phyloP scores from a whole-genome alignment of 1,139 yeast species.

The Lodderomyces orthopsilosis region DNA sequence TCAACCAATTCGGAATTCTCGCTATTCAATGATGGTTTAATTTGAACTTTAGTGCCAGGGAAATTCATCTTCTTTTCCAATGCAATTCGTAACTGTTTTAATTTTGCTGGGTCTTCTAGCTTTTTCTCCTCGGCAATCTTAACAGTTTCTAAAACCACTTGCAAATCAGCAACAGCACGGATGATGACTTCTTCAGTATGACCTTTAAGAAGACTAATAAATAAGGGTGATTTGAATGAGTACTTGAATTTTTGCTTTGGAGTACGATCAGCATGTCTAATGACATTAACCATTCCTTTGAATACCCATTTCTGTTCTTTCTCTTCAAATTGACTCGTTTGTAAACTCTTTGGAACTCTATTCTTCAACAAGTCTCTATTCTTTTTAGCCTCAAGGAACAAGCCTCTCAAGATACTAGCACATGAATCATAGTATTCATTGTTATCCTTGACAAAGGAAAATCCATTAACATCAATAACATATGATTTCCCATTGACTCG shows the following conservation, averaged over 20 bases:
- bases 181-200: slow-evolving; percentile 95
- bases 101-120: slow-evolving; percentile 77
- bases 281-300: slow-evolving; percentile 87
- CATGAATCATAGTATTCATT: slow-evolving; percentile 81
- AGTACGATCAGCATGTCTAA: slow-evolving; percentile 97
- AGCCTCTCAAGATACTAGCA: slow-evolving; percentile 70
- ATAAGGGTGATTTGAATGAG: slow-evolving; percentile 84
- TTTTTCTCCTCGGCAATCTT: slow-evolving; percentile 73
- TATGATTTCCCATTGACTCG: slow-evolving; percentile 86
- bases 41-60: slow-evolving; percentile 96
- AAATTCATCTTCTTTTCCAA: slow-evolving; percentile 83
- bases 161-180: slow-evolving; percentile 81
- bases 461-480: slow-evolving; percentile 97
- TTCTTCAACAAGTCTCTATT: slow-evolving; percentile 41
- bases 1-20: slow-evolving; percentile 70
- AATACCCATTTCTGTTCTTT: slow-evolving; percentile 96
- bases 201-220: slow-evolving; percentile 85
- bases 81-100: slow-evolving; percentile 74
- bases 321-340: slow-evolving; percentile 53
- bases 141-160: slow-evolving; percentile 82
- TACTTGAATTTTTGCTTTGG: slow-evolving; percentile 98
- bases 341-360: slow-evolving; percentile 30
- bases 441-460: slow-evolving; percentile 95
- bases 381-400: slow-evolving; percentile 62
- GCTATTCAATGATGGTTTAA: slow-evolving; percentile 77